Conservation (phyloP, 1,284 basidiomycete species). For the Cutaneotrichosporon mucoides region DNA sequence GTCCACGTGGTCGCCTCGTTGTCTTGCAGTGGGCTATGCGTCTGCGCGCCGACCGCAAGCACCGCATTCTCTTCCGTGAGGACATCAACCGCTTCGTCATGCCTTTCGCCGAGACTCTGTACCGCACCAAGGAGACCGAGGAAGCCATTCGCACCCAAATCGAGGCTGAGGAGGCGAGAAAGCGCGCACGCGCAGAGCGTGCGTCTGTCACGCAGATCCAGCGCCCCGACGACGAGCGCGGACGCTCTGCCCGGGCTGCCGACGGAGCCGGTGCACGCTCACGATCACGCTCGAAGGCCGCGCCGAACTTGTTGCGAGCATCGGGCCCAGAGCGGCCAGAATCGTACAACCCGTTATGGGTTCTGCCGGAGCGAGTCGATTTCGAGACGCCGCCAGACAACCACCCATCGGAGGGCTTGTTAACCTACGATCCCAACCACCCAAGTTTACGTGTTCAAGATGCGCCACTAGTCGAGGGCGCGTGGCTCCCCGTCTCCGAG, state of each 20-base stretch:
- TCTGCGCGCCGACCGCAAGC: slow-evolving; percentile 84
- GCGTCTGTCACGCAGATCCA: slow-evolving; percentile 5
- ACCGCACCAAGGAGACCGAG: slow-evolving; percentile 42
- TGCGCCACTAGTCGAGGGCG: slow-evolving; percentile 51
- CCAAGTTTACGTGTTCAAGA: slow-evolving; percentile 51
- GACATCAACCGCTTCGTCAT: slow-evolving; percentile 49
- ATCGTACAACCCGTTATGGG: slow-evolving; percentile 65
- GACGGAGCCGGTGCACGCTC: slow-evolving; percentile 48
- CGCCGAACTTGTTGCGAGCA: slow-evolving; percentile 17
- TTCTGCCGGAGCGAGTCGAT: slow-evolving; percentile 66
- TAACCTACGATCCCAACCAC: slow-evolving; percentile 64
- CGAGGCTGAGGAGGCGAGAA: slow-evolving; percentile 30
- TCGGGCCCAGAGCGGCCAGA: slow-evolving; percentile 29
- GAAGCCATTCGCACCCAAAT: slow-evolving; percentile 30
- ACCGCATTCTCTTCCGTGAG: slow-evolving; percentile 68
- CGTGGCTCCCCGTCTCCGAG: slow-evolving; percentile 71
- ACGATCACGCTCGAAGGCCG: slow-evolving; percentile 64
- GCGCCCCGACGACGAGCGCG: slow-evolving; percentile 29
- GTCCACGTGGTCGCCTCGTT: slow-evolving; percentile 63
- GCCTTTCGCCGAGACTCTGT: slow-evolving; percentile 47
- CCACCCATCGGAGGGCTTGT: slow-evolving; percentile 66
- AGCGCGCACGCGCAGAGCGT: slow-evolving; percentile 12
- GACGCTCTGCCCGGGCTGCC: slow-evolving; percentile 22
- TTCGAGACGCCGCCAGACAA: slow-evolving; percentile 65
- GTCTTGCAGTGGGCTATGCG: slow-evolving; percentile 85